Base-by-base conservation (phyloP, 2,329 filamentous ascomycete genomes). In the Tympanopsis confertula region DNA sequence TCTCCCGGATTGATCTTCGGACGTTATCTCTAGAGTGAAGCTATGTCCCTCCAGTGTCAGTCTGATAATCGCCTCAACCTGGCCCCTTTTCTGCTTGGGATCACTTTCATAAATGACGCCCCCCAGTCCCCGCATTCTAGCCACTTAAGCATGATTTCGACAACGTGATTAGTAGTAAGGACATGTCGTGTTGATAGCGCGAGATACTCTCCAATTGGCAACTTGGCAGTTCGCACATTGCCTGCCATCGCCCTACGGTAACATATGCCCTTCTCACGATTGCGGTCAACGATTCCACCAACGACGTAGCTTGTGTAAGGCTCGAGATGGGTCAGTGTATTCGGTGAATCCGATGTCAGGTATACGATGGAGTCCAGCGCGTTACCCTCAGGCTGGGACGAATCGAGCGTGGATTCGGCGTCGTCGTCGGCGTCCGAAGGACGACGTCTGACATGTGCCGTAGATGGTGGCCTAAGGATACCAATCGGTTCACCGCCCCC, bases 101-200 rank as follows among this genome's bases (percentile, higher is more conserved):
- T 88, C 3, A 93, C 86, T 37, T 75, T 70, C 59, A 88, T 62
- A 55, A 98, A 98, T 0, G 91, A 88, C 52, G 83, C 68, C 1
- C 82, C 88, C 91, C 91, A 98, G 55, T 96, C 83, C 2, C 84
- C 85, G 36, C 75, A 76, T 58, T 95, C 86, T 39, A 98, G 59
- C 87, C 88, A 98, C 46, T 78, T 79, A 35, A 94, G 63, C 86
- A 98, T 94, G 44, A 98, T 96, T 60, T 96, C 89, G 35, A 91
- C 75, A 1, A 98, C 91, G 52, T 98, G 91, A 53, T 96, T 98
- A 5, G 89, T 95, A 3, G 89, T 81, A 40, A 98, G 64, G 4
- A 98, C 85, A 48, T 82, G 77, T 20, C 91, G 76, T 49, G 82
- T 88, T 39, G 80, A 73, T 84, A 98, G 93, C 45, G 86, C 73